Conservation (phyloP, 2,329 filamentous ascomycete genomes). For the Epichloe sp. region DNA sequence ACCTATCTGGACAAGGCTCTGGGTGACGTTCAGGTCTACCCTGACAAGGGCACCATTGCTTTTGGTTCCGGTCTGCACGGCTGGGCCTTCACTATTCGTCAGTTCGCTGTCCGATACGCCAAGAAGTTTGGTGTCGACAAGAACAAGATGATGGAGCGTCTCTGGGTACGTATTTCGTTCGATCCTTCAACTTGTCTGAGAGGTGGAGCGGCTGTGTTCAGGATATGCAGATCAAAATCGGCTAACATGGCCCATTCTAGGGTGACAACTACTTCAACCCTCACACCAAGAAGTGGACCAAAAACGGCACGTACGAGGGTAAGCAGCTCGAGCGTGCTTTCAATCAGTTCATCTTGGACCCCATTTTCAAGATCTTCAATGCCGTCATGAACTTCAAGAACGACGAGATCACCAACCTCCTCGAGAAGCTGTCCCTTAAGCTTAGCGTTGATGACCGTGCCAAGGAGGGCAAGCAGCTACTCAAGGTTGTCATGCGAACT, state of each 20-base stretch:
- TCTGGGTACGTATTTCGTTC: slow-evolving; percentile 55
- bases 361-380: slow-evolving; percentile 98
- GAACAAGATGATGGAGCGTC: slow-evolving; percentile 99
- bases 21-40: slow-evolving; percentile 97
- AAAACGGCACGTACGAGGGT: slow-evolving; percentile 67
- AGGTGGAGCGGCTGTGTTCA: background rate
- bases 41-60: slow-evolving; percentile 91
- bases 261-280: slow-evolving; percentile 99
- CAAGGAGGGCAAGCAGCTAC: slow-evolving; percentile 91
- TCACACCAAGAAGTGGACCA: slow-evolving; percentile 99
- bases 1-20: slow-evolving; percentile 96
- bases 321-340: slow-evolving; percentile 93
- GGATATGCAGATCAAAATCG: background rate
- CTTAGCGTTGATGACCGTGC: slow-evolving; percentile 75
- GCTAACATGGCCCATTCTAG: slow-evolving; percentile 17
- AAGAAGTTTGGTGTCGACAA: slow-evolving; percentile 99
- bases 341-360: slow-evolving; percentile 99
- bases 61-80: slow-evolving; percentile 99
- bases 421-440: slow-evolving; percentile 93
- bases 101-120: slow-evolving; percentile 90
- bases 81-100: slow-evolving; percentile 98
- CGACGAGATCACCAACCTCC: slow-evolving; percentile 70
- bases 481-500: slow-evolving; percentile 97
- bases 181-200: too few relatives aligned
- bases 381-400: slow-evolving; percentile 98